These are phyloP conservation scores for Thermothielavioides terrestris DNA, from an alignment of 495 filamentous ascomycete genomes.

Conservation along the genomic window DNA sequence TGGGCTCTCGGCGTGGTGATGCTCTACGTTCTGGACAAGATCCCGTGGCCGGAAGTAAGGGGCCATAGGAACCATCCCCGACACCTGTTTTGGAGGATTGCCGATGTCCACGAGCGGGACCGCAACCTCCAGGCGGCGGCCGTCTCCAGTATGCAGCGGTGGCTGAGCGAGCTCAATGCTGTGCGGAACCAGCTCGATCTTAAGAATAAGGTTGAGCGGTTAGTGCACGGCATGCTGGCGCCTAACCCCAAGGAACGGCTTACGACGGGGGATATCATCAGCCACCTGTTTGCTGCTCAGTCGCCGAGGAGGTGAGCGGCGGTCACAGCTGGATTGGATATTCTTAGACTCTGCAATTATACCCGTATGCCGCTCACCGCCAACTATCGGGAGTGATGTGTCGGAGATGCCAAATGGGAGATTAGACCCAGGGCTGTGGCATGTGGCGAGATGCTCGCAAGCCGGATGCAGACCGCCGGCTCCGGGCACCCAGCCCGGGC, in stretches of 20 bases:
- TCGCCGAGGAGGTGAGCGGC: constrained; percentile 12
- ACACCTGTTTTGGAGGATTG: constrained; percentile 41
- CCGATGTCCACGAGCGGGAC: constrained; percentile 23
- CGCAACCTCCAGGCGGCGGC: constrained; percentile 30
- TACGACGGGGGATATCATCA: constrained; percentile 33
- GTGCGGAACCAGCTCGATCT: constrained; percentile 28
- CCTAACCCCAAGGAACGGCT: constrained; percentile 37
- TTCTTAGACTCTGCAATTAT: too few species aligned
- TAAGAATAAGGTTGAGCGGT: constrained; percentile 32
- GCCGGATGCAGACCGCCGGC: not conserved
- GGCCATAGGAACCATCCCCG: constrained; percentile 34
- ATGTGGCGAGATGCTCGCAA: too few species aligned
- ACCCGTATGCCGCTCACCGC: too few species aligned
- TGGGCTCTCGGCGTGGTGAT: constrained; percentile 45
- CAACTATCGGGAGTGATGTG: too few species aligned
- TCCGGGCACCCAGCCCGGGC: not conserved
- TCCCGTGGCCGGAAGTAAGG: constrained; percentile 38
- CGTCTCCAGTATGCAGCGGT: constrained; percentile 36
- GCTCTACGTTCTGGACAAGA: constrained; percentile 41
- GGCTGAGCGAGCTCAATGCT: constrained; percentile 36
- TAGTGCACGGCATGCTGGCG: constrained; percentile 38
- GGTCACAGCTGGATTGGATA: too few species aligned
- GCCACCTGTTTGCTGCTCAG: constrained; percentile 28
- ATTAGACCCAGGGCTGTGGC: not conserved
- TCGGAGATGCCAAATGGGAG: not conserved